These are phyloP conservation scores for Perkinsus chesapeaki DNA, from an alignment of 169 alveolate species.

Conservation along the genomic window DNA sequence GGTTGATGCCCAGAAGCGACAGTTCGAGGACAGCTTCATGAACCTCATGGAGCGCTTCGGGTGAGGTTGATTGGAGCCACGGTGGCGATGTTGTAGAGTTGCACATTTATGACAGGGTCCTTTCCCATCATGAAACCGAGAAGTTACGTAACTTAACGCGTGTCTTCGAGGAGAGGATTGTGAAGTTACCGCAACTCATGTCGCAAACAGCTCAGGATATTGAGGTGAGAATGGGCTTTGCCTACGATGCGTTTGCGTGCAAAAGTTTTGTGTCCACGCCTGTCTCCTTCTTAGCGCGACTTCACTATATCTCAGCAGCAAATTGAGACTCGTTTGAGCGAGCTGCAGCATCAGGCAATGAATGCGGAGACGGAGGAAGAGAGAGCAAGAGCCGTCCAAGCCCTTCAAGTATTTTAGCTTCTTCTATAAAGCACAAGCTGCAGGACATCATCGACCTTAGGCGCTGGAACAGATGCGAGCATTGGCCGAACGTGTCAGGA, in stretches of 20 bases:
- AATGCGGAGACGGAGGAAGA: not conserved
- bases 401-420: not conserved
- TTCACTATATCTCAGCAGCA: not conserved
- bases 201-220: not conserved
- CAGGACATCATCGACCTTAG: not conserved
- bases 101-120: not conserved
- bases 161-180: not conserved
- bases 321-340: not conserved
- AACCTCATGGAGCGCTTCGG: not conserved
- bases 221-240: not conserved
- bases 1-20: not conserved
- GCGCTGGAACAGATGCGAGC: not conserved
- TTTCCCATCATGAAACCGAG: not conserved
- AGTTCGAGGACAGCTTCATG: not conserved
- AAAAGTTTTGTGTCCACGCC: not conserved
- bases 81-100: not conserved
- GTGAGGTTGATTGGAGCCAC: not conserved
- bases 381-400: not conserved
- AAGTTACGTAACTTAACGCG: not conserved
- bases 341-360: not conserved
- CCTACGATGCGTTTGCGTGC: not conserved
- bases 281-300: not conserved
- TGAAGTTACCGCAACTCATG: not conserved
- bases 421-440: not conserved
- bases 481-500: not conserved